Conservation (phyloP, 2,329 filamentous ascomycete species). For the Fusarium subtropicale region DNA sequence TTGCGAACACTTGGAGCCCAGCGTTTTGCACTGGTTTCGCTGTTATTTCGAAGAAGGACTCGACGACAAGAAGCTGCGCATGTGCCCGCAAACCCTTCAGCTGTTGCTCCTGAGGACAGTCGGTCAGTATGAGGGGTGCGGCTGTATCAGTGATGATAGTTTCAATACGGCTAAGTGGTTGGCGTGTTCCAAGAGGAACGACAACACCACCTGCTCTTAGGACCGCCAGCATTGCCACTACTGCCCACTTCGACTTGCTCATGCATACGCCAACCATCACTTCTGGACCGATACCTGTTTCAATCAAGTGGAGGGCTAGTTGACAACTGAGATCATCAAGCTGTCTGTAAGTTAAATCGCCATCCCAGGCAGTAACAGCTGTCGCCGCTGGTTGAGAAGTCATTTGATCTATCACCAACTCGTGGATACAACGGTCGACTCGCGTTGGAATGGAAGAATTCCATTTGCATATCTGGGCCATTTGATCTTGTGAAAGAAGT, state of each 20-base stretch:
- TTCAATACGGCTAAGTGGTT: background rate
- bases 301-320: background rate
- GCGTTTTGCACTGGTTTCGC: background rate
- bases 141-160: background rate
- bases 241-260: slow-evolving; percentile 2
- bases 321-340: background rate
- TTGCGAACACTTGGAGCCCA: background rate
- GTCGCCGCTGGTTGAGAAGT: background rate
- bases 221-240: slow-evolving; percentile 2
- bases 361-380: background rate
- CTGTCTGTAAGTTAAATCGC: background rate
- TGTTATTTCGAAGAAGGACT: background rate
- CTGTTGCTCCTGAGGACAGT: background rate
- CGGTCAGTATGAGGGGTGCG: background rate
- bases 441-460: background rate
- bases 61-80: background rate
- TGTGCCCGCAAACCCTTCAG: background rate
- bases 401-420: background rate
- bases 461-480: background rate
- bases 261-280: background rate
- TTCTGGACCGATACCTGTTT: background rate
- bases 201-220: slow-evolving; percentile 1
- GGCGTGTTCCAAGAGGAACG: slow-evolving; percentile 1
- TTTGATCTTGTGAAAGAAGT: background rate
- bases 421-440: background rate